Base-by-base conservation (phyloP, 768 basidiomycete species). In the Boletus reticuloceps region DNA sequence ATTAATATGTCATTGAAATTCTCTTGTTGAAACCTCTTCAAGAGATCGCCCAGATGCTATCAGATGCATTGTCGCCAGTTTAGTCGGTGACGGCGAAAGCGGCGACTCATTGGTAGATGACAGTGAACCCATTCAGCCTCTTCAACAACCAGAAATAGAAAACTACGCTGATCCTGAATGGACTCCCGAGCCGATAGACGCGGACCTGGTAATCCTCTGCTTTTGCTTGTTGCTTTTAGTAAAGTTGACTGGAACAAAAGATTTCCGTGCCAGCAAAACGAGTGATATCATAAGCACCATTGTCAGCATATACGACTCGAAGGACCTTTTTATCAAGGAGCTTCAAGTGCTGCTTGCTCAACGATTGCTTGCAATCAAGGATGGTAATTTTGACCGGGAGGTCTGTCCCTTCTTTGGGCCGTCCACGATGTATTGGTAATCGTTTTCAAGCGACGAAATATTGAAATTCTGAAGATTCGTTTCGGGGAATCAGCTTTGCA, bases 251-350 rank as follows among this genome's bases (percentile, higher is more conserved):
- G 39, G 31, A 19, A 36, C 36, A 27, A 52, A 71, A 94, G 96
- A 94, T 60, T 99, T 97, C 75, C 81, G 94, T 36, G 84, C 91
- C 2, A 94, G 89, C 66, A 94, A 91, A 67, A 85, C 91, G 0
- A 90, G 90, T 62, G 97, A 98, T 65, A 86, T 98, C 57, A 88
- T 98, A 65, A 95, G 92, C 68, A 96, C 96, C 1, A 84, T 98
- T 1, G 94, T 98, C 61, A 94, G 91, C 69, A 98, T 98, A 60
- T 98, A 98, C 63, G 94, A 98, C 67, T 95, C 95, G 3, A 91
- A 94, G 66, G 97, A 98, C 61, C 81, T 98, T 10, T 98, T 99
- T 64, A 83, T 98, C 62, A 96, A 93, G 68, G 97, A 98, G 69
- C 75, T 99, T 32, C 97, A 98, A 68, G 86, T 93, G 1, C 75